phyloP scores from a whole-genome alignment of 2,329 filamentous ascomycete genomes.

The Trichoderma polysporum region DNA sequence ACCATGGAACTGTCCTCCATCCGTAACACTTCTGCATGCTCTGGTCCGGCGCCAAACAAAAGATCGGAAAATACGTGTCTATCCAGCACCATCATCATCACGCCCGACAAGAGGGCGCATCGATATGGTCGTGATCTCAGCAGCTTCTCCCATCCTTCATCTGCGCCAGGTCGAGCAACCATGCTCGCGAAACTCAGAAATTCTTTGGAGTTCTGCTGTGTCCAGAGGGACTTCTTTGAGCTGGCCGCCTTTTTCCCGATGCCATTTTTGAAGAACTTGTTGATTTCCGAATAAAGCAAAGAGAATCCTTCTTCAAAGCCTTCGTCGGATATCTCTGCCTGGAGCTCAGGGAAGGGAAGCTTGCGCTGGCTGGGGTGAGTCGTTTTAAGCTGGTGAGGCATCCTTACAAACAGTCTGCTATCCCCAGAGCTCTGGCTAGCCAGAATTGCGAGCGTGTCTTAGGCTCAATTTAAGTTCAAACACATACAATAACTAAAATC shows the following conservation, averaged over 20 bases:
- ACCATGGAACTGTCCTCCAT: constrained; percentile 29
- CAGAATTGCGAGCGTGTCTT: not conserved
- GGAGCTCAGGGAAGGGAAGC: constrained; percentile 12
- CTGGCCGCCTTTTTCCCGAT: constrained; percentile 21
- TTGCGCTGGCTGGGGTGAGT: constrained; percentile 8
- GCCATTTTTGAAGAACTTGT: constrained; percentile 23
- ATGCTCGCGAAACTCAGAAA: constrained; percentile 30
- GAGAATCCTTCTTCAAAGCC: constrained; percentile 28
- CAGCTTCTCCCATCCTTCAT: constrained; percentile 31
- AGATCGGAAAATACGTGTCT: constrained; percentile 30
- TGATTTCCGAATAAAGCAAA: constrained; percentile 28
- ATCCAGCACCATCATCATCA: constrained; percentile 33
- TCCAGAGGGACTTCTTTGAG: constrained; percentile 28
- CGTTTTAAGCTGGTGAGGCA: not conserved
- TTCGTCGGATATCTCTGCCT: constrained; percentile 20
- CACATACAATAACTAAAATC: not conserved
- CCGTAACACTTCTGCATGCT: constrained; percentile 28
- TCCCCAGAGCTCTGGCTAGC: not conserved
- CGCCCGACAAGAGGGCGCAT: constrained; percentile 29
- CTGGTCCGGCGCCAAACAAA: constrained; percentile 34
- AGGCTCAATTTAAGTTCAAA: not conserved
- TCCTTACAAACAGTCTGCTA: not conserved
- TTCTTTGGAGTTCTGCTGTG: constrained; percentile 23
- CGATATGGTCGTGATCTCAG: constrained; percentile 28
- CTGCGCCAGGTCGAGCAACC: constrained; percentile 32